These are phyloP conservation scores for Zymoseptoria tritici DNA, from an alignment of 2,329 filamentous ascomycete species.

Conservation along the genomic window DNA sequence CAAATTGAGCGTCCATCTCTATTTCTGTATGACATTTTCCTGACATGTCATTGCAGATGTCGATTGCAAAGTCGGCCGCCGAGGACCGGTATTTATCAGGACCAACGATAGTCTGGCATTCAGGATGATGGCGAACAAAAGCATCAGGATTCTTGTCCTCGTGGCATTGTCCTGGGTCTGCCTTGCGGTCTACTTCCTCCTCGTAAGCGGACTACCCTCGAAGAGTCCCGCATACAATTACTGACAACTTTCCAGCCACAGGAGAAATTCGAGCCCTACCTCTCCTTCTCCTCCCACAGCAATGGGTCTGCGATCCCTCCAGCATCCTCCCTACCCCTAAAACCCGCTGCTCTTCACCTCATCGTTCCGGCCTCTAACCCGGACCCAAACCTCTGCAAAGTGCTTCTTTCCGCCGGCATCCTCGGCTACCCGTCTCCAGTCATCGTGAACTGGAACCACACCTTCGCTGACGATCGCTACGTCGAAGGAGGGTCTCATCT, in stretches of 20 bases:
- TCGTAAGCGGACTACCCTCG: not conserved
- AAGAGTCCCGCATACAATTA: not conserved
- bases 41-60: too few species aligned
- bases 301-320: not conserved
- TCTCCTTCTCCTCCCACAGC: not conserved
- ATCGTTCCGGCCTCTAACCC: conserved; percentile 19
- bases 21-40: too few species aligned
- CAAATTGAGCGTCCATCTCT: too few species aligned
- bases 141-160: not conserved
- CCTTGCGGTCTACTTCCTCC: not conserved
- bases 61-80: too few species aligned
- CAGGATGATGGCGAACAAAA: not conserved
- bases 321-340: not conserved
- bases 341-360: conserved; percentile 19
- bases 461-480: conserved; percentile 10
- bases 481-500: conserved; percentile 28
- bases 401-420: conserved; percentile 18
- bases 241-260: not conserved
- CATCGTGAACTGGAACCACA: conserved; percentile 19
- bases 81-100: too few species aligned
- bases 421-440: conserved; percentile 21
- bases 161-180: not conserved
- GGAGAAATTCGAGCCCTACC: not conserved
- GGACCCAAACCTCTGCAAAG: conserved; percentile 22
- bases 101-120: too few species aligned